Evolutionary conservation across 805 yeast genomes (phyloP).

Genomic region (Kurtzmaniella fragi): DNA sequence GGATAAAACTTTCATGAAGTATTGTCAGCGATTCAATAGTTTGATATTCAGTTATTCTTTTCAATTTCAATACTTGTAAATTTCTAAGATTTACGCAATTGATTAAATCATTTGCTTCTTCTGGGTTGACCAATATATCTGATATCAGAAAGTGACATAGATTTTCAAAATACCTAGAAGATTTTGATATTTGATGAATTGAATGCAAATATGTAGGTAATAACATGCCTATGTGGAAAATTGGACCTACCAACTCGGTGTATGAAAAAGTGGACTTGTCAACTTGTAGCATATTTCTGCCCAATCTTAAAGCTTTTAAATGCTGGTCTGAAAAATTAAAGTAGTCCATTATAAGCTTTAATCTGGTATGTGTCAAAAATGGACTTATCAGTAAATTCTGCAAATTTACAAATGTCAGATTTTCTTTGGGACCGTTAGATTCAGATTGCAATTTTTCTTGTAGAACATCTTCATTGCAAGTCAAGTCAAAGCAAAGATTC

Average conservation of each 20-base stretch:
- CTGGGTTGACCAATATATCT: constrained; percentile 10
- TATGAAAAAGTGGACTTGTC: constrained; percentile 3
- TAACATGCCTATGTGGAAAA: background rate
- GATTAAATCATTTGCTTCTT: constrained; percentile 16
- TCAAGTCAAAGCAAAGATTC: constrained; percentile 23
- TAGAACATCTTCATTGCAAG: constrained; percentile 9
- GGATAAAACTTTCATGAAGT: constrained; percentile 19
- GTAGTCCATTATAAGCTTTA: constrained; percentile 15
- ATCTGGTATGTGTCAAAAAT: constrained; percentile 20
- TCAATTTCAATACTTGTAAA: constrained; percentile 24
- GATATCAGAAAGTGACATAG: too few relatives aligned
- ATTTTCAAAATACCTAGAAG: background rate
- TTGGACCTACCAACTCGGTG: background rate
- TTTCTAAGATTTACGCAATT: constrained; percentile 14
- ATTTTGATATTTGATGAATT: background rate
- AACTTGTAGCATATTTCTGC: constrained; percentile 14
- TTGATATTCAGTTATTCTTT: constrained; percentile 33
- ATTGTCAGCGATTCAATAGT: constrained; percentile 4
- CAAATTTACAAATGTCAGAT: constrained; percentile 21
- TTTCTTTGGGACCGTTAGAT: background rate
- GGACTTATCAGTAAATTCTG: constrained; percentile 30
- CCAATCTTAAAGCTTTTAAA: constrained; percentile 14
- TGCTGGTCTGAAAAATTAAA: constrained; percentile 7
- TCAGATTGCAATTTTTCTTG: background rate
- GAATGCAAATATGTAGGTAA: background rate